Evolutionary conservation across 2,329 filamentous ascomycete genomes (phyloP).

Genomic region (Juglanconis juglandina): DNA sequence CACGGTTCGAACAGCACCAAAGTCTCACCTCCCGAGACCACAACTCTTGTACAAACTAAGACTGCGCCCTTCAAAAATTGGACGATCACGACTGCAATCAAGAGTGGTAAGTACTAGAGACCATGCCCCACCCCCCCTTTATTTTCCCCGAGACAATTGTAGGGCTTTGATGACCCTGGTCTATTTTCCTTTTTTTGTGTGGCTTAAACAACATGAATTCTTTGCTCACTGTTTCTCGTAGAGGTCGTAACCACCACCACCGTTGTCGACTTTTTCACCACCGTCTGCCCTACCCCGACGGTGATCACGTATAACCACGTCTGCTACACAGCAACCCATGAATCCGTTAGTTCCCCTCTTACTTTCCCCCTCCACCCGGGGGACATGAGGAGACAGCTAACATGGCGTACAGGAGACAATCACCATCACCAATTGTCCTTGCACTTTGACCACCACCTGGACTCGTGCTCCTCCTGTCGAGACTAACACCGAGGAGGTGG

Average conservation of each 20-base stretch:
- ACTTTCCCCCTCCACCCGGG: background rate
- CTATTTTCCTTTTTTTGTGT: too few species aligned
- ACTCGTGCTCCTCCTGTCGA: background rate
- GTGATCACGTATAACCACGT: background rate
- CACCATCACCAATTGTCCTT: background rate
- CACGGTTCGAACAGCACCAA: too few species aligned
- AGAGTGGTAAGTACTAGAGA: background rate
- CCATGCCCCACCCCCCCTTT: too few species aligned
- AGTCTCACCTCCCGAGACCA: too few species aligned
- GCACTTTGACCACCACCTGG: background rate
- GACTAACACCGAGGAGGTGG: background rate
- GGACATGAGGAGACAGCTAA: background rate
- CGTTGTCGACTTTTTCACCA: conserved; percentile 1
- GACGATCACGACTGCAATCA: background rate
- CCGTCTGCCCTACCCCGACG: background rate
- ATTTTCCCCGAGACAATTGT: too few species aligned
- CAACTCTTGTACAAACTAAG: too few species aligned
- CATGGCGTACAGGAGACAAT: background rate
- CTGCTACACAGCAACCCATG: background rate
- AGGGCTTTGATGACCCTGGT: background rate
- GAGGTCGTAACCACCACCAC: background rate
- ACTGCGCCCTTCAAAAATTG: too few species aligned
- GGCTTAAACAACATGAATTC: background rate
- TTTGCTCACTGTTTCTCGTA: background rate
- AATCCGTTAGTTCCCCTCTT: background rate